These are phyloP conservation scores for Saccharomyces eubayanus DNA, from an alignment of 805 yeast species.

Conservation along the genomic window DNA sequence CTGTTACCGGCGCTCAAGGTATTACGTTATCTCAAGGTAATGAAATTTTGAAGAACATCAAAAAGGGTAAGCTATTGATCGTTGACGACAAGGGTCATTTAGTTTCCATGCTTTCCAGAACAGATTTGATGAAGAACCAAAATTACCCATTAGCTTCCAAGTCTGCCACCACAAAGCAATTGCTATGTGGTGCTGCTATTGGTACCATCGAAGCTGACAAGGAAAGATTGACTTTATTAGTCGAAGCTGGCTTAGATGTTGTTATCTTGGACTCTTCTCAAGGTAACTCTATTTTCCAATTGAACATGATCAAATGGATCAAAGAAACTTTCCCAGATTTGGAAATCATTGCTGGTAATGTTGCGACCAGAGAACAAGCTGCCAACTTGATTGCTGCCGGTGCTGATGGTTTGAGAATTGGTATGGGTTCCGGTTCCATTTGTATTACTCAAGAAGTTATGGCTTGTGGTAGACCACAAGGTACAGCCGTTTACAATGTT, in stretches of 20 bases:
- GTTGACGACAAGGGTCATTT: conserved; percentile 69
- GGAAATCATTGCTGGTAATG: conserved; percentile 95
- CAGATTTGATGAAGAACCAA: conserved; percentile 94
- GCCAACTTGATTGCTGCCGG: conserved; percentile 91
- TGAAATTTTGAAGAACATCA: conserved; percentile 79
- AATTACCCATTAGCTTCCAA: conserved; percentile 91
- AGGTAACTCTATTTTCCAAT: conserved; percentile 94
- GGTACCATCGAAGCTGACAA: conserved; percentile 90
- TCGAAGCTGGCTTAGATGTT: conserved; percentile 94
- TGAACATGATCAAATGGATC: conserved; percentile 88
- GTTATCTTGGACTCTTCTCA: conserved; percentile 93
- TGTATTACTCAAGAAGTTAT: conserved; percentile 99
- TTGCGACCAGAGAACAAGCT: conserved; percentile 98
- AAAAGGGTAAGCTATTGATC: conserved; percentile 96
- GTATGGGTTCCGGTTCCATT: conserved; percentile 99
- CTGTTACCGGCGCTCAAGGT: conserved; percentile 78
- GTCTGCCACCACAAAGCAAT: conserved; percentile 86
- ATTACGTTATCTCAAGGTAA: conserved; percentile 80
- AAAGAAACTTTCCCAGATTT: conserved; percentile 70
- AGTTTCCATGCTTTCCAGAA: conserved; percentile 84
- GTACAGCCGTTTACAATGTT: conserved; percentile 94
- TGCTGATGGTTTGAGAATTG: conserved; percentile 96
- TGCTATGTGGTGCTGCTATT: conserved; percentile 96
- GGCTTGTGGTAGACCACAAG: conserved; percentile 99
- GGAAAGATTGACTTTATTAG: conserved; percentile 74